phyloP scores from a whole-genome alignment of 768 basidiomycete genomes.

The Amanita subjunquillea region DNA sequence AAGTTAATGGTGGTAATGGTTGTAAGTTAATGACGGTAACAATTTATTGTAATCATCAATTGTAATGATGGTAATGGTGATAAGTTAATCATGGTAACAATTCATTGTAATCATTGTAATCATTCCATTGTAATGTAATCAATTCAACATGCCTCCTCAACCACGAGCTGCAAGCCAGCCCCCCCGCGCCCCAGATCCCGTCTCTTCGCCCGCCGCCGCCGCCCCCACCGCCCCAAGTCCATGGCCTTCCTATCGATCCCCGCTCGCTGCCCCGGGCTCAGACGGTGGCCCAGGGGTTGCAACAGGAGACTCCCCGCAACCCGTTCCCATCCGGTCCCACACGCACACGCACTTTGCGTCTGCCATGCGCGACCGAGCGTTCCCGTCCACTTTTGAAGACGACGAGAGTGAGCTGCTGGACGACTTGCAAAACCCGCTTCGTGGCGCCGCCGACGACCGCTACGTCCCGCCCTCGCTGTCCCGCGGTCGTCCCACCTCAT shows the following conservation, averaged over 20 bases:
- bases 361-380: conserved; percentile 55
- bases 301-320: conserved; percentile 28
- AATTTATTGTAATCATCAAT: no score
- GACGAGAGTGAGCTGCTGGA: conserved; percentile 62
- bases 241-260: conserved; percentile 36
- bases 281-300: background rate
- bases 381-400: conserved; percentile 74
- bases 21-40: no score
- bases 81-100: no score
- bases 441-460: conserved; percentile 28
- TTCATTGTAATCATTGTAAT: no score
- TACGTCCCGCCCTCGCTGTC: conserved; percentile 34
- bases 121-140: no score
- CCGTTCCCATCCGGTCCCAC: conserved; percentile 50
- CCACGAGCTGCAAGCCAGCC: conserved; percentile 53
- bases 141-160: no score
- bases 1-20: no score
- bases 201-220: conserved; percentile 35
- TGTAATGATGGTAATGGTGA: no score
- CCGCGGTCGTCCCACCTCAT: conserved; percentile 40
- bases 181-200: conserved; percentile 39
- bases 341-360: conserved; percentile 47
- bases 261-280: conserved; percentile 22
- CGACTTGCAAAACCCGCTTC: conserved; percentile 19
- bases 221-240: conserved; percentile 33